Evolutionary conservation across 306 rosid genomes (phyloP).

Genomic region (Prunus armeniaca): DNA sequence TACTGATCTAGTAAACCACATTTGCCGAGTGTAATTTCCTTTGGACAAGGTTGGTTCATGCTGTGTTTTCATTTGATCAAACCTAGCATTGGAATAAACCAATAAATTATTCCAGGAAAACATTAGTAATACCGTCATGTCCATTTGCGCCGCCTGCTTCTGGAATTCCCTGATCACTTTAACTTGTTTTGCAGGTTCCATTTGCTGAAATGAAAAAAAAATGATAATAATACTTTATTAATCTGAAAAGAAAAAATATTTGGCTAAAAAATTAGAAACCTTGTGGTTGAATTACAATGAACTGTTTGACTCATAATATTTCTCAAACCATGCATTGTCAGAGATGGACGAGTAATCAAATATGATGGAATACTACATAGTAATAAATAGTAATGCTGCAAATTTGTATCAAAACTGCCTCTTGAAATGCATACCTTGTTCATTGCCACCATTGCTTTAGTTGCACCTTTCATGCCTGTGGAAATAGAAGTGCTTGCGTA

Average conservation of each 20-base stretch:
- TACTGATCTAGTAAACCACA: not conserved
- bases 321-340: too few species aligned
- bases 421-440: constrained; percentile 57
- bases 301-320: too few species aligned
- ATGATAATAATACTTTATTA: not conserved
- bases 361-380: not conserved
- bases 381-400: not conserved
- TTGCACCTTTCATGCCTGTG: constrained; percentile 97
- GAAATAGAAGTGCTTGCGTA: constrained; percentile 95
- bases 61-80: not conserved
- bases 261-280: too few species aligned
- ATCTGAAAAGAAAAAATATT: not conserved
- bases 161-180: constrained; percentile 87
- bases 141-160: constrained; percentile 93
- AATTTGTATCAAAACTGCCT: constrained; percentile 1
- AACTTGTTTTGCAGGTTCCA: constrained; percentile 93
- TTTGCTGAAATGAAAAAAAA: constrained; percentile 64
- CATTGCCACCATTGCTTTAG: constrained; percentile 98
- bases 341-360: not conserved
- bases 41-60: not conserved
- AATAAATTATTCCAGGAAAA: not conserved
- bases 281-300: too few species aligned
- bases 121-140: constrained; percentile 77
- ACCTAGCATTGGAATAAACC: not conserved
- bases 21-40: not conserved